Base-by-base conservation (phyloP, 2,329 filamentous ascomycete genomes). In the Sclerotinia spermophila region DNA sequence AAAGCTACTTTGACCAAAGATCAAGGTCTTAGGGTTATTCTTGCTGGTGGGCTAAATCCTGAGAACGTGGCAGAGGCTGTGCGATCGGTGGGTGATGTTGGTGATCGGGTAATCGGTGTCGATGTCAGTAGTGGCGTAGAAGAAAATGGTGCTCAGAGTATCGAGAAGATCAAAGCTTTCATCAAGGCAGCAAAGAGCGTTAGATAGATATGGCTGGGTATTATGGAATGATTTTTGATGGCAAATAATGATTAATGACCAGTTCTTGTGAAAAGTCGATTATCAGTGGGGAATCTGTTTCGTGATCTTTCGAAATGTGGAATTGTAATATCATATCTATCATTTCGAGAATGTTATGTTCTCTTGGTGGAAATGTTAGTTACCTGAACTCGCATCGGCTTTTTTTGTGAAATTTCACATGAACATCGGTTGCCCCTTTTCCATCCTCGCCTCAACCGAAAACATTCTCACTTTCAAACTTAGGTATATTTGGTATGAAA, bases 51-150 rank as follows among this genome's bases (percentile, higher is more conserved):
- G 0, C 79, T 99, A 69, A 89, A 89, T 72, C 89, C 93, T 1
- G 88, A 90, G 4, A 99, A 97, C 77, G 91, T 99, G 7, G 83
- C 83, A 1, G 83, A 87, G 7, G 86, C 87, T 11, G 82, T 99
- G 27, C 82, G 84, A 33, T 85, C 86, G 21, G 82, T 95, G 24
- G 90, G 89, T 0, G 83, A 86, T 10, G 79, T 87, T 15, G 83
- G 84, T 38, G 84, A 84, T 15, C 87, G 90, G 72, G 87, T 97
- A 19, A 83, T 94, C 45, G 94, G 91, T 2, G 92, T 99, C 5
- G 96, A 99, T 83, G 93, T 97, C 30, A 97, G 94, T 80, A 97
- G 93, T 78, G 96, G 96, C 0, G 94, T 99, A 3, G 96, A 98
- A 81, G 89, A 89, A 48, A 87, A 91, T 75, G 95, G 94, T 3